These are phyloP conservation scores for Cucurbitaria berberidis DNA, from an alignment of 2,329 filamentous ascomycete genomes.

Conservation along the genomic window DNA sequence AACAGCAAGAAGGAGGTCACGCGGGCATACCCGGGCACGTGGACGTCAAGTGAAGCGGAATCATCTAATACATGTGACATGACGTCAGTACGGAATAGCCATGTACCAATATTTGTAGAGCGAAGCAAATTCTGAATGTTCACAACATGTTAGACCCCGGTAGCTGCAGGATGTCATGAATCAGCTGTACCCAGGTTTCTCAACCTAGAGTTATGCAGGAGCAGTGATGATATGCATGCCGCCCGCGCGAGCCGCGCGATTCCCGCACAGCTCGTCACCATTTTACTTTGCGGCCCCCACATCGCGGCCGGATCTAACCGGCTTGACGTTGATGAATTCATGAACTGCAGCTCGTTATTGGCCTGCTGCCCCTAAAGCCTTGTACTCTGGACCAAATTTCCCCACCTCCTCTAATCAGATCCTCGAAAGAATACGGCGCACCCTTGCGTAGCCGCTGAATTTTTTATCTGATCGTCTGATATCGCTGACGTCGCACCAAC, in stretches of 20 bases:
- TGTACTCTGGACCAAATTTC: conserved; percentile 5
- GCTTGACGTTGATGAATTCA: conserved; percentile 10
- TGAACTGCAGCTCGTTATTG: conserved; percentile 4
- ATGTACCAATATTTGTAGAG: conserved; percentile 14
- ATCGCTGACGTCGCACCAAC: conserved; percentile 21
- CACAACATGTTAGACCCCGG: background rate
- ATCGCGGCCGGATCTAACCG: conserved; percentile 13
- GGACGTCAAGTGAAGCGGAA: conserved; percentile 29
- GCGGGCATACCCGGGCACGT: conserved; percentile 43
- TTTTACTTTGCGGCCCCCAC: conserved; percentile 9
- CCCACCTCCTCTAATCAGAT: conserved; percentile 35
- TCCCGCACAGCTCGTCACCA: conserved; percentile 2
- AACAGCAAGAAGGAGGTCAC: conserved; percentile 25
- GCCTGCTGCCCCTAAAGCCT: background rate
- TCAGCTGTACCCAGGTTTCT: background rate
- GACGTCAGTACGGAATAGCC: conserved; percentile 1
- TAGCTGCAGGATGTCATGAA: conserved; percentile 8
- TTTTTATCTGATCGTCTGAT: conserved; percentile 40
- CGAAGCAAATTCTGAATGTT: background rate
- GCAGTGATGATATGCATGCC: conserved; percentile 16
- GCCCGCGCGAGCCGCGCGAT: conserved; percentile 13
- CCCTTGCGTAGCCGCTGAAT: conserved; percentile 5
- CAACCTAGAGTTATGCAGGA: conserved; percentile 1
- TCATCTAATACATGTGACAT: conserved; percentile 11
- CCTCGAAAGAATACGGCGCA: conserved; percentile 13